Evolutionary conservation across 805 yeast genomes (phyloP), one percentile per base, ranked within the genome.

Genomic region (Candida mattraensis): DNA sequence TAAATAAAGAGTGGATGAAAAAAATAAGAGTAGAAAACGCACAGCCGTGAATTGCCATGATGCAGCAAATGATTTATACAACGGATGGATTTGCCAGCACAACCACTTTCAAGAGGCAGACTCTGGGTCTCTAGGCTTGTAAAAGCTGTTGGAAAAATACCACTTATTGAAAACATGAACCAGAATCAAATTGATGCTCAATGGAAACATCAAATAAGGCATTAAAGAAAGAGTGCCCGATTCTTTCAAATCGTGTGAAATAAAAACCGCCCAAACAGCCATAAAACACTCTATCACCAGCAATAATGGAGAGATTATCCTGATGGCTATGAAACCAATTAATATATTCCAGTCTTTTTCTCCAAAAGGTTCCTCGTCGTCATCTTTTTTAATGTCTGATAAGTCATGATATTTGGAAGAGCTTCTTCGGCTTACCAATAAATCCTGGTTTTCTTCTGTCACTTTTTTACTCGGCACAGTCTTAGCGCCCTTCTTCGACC

Each of bases 111-210:
- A n/a, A n/a, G n/a, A n/a, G n/a, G n/a, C n/a, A n/a, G n/a, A n/a
- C n/a, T n/a, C 18, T 7, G 35, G 21, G 7, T 28, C 19, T n/a
- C 60, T 40, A 5, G 30, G 24, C 25, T 39, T 44, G 44, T 53
- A 58, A 35, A 53, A 56, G 11, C 42, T 49, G 10, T 40, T 29
- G 3, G 42, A 44, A 33, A 59, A 59, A 6, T 50, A 27, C 35
- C 37, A 41, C 25, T 56, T 58, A 33, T 48, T 54, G 32, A 54
- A 28, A 18, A 44, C 45, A 36, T 58, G 61, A 11, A 57, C 59
- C 7, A 51, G 3, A 11, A 47, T 24, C n/a, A 54, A 33, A 36
- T 59, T 41, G 9, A 44, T 2, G 20, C 46, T 24, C 16, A 54
- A 26, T 5, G 55, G 50, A 12, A 40, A 32, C 33, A 54, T 30